Conservation (phyloP, 2,329 filamentous ascomycete genomes). For the Trichoderma sp. region DNA sequence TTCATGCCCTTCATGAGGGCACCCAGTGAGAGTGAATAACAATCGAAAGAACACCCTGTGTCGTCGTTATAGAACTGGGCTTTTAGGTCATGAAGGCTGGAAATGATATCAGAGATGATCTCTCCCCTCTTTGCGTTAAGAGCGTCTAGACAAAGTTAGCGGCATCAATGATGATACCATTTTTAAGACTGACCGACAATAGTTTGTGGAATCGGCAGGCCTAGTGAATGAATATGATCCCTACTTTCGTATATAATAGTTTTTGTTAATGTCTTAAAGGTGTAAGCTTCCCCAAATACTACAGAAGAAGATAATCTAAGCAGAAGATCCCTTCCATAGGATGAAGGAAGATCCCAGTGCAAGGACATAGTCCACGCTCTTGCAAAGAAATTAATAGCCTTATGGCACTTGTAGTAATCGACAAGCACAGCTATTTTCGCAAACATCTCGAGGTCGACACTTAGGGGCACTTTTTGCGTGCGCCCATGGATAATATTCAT, state of each 20-base stretch:
- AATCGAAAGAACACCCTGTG: background rate
- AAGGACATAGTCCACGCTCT: background rate
- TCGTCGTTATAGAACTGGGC: background rate
- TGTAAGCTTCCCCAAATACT: background rate
- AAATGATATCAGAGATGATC: background rate
- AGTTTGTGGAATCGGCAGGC: background rate
- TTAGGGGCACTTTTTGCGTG: slow-evolving; percentile 36
- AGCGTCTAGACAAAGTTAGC: background rate
- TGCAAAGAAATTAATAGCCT: slow-evolving; percentile 40
- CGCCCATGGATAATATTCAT: slow-evolving; percentile 45
- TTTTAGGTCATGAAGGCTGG: background rate
- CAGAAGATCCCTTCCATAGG: background rate
- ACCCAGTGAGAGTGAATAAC: background rate
- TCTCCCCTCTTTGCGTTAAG: background rate
- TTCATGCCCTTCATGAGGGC: slow-evolving; percentile 4
- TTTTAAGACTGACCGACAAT: background rate
- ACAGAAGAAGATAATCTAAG: background rate
- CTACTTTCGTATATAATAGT: background rate
- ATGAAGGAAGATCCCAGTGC: background rate
- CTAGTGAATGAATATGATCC: background rate
- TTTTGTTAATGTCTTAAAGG: background rate
- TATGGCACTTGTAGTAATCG: slow-evolving; percentile 41
- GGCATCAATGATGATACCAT: background rate
- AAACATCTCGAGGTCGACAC: slow-evolving; percentile 38
- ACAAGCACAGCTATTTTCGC: slow-evolving; percentile 43